These are phyloP conservation scores for Globisporangium lucens DNA, from an alignment of 352 stramenopile genomes.

Conservation along the genomic window DNA sequence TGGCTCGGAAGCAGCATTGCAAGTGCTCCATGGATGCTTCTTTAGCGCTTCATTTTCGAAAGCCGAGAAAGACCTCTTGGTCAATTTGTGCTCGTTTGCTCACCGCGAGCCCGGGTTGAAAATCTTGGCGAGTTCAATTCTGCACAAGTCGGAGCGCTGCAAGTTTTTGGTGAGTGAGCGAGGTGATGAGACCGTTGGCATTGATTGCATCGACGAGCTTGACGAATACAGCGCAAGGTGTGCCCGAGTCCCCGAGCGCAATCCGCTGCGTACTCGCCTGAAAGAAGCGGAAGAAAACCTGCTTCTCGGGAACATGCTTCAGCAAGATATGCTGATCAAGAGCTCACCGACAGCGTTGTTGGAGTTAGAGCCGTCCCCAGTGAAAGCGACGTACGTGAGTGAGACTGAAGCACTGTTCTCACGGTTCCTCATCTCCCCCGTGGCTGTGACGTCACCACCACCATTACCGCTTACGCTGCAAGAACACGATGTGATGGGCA, in stretches of 20 bases:
- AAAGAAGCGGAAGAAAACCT: conserved; percentile 9
- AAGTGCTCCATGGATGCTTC: conserved; percentile 35
- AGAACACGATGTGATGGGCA: conserved; percentile 28
- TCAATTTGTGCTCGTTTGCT: conserved; percentile 25
- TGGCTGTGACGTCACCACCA: neutral
- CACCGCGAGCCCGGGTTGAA: conserved; percentile 37
- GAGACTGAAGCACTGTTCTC: conserved; percentile 13
- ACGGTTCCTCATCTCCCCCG: conserved; percentile 7
- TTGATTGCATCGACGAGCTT: neutral
- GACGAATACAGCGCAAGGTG: conserved; percentile 11
- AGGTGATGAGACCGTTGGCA: neutral
- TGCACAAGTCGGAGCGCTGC: conserved; percentile 16
- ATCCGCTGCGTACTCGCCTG: conserved; percentile 18
- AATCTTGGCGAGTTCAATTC: conserved; percentile 27
- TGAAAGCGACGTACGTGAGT: conserved; percentile 19
- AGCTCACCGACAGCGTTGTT: neutral
- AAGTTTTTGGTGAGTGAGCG: neutral
- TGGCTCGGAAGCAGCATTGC: conserved; percentile 34
- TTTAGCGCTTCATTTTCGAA: conserved; percentile 29
- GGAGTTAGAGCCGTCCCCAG: conserved; percentile 5
- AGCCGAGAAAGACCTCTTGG: conserved; percentile 23
- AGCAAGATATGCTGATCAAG: neutral
- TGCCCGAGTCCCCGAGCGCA: conserved; percentile 6
- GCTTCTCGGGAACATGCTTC: conserved; percentile 13
- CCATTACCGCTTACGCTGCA: conserved; percentile 24